A percentile compares a stretch with the other conserved stretches of the same genome.
Conservation (phyloP, 768 basidiomycete genomes). For the Tylopilus intermedius region DNA sequence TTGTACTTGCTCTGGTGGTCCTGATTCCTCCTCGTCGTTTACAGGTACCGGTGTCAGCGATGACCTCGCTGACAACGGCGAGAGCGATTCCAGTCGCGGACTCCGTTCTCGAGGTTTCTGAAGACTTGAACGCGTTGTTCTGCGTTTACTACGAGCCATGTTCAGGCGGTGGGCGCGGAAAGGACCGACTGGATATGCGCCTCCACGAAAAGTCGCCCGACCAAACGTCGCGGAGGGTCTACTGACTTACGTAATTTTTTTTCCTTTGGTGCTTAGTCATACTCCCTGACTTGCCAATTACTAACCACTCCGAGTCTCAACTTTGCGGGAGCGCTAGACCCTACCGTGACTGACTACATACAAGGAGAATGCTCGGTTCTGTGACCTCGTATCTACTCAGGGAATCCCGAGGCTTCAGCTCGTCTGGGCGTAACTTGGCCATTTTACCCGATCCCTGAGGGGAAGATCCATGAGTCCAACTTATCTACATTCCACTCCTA, state of each 20-base stretch:
- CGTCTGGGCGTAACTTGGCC: neutral
- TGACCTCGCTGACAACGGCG: slow-evolving; percentile 29
- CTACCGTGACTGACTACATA: neutral
- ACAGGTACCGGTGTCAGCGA: slow-evolving; percentile 26
- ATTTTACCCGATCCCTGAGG: neutral
- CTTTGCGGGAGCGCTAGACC: no score
- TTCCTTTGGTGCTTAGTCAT: neutral
- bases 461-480: neutral
- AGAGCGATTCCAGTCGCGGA: slow-evolving; percentile 29
- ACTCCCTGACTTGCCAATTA: neutral
- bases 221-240: neutral
- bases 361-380: neutral
- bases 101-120: slow-evolving; percentile 34
- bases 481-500: no score
- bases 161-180: slow-evolving; percentile 8
- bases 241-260: slow-evolving; percentile 25
- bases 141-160: slow-evolving; percentile 46
- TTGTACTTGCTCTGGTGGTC: slow-evolving; percentile 12
- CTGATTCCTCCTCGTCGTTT: slow-evolving; percentile 15
- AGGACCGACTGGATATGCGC: slow-evolving; percentile 2
- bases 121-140: slow-evolving; percentile 35
- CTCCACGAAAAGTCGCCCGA: slow-evolving; percentile 11
- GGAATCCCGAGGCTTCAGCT: neutral
- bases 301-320: neutral
- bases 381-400: neutral